Evolutionary conservation across 1,284 basidiomycete genomes (phyloP).

Genomic region (Fomitopsis betulina): DNA sequence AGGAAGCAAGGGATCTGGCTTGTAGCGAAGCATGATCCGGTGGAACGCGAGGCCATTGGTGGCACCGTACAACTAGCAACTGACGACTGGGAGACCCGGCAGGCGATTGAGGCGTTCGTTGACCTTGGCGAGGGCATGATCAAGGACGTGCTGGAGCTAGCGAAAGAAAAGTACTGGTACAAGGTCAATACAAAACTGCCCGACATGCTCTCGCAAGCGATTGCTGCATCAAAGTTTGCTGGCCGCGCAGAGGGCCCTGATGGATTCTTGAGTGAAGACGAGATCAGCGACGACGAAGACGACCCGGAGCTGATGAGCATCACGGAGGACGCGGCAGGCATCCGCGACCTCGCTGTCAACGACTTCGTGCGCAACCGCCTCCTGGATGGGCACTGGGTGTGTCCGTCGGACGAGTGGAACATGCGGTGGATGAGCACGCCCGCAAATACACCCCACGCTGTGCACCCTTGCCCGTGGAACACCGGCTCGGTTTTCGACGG

Average conservation of each 20-base stretch:
- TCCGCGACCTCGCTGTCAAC: constrained; percentile 61
- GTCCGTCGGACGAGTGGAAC: constrained; percentile 66
- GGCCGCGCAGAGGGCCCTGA: constrained; percentile 34
- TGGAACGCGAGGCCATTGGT: constrained; percentile 59
- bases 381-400: constrained; percentile 69
- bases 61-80: constrained; percentile 35
- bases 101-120: constrained; percentile 57
- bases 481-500: constrained; percentile 23
- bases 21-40: constrained; percentile 37
- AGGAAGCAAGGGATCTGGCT: constrained; percentile 57
- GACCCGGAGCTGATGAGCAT: constrained; percentile 54
- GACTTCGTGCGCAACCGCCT: constrained; percentile 71
- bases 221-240: constrained; percentile 51
- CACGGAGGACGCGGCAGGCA: constrained; percentile 54
- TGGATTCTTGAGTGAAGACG: constrained; percentile 33
- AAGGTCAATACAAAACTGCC: constrained; percentile 55
- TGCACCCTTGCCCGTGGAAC: constrained; percentile 68
- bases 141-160: constrained; percentile 51
- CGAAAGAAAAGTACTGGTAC: constrained; percentile 68
- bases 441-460: constrained; percentile 29
- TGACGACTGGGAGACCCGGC: constrained; percentile 64
- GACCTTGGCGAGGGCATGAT: constrained; percentile 70
- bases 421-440: constrained; percentile 2
- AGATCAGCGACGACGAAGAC: constrained; percentile 49
- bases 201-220: constrained; percentile 60